Conservation (phyloP, 2,329 filamentous ascomycete species). For the Bretziella fagacearum region DNA sequence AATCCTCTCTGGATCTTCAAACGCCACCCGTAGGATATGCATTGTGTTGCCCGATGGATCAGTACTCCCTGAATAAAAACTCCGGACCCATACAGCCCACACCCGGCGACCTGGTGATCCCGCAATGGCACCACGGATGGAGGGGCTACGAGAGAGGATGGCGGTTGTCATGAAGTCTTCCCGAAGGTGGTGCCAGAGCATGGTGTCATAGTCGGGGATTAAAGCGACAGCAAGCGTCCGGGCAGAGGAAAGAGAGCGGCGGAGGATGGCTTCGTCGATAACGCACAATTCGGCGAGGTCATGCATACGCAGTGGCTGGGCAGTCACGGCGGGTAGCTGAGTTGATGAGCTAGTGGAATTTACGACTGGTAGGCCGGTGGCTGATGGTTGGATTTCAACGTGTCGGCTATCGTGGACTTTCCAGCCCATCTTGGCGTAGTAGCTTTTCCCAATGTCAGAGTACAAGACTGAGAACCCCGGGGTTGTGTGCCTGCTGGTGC, state of each 20-base stretch:
- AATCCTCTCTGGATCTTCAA: slow-evolving; percentile 37
- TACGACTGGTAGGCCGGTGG: slow-evolving; percentile 16
- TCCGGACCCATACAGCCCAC: slow-evolving; percentile 58
- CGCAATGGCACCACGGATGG: slow-evolving; percentile 54
- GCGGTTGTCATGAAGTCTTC: slow-evolving; percentile 60
- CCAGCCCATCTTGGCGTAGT: slow-evolving; percentile 69
- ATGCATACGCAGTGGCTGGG: slow-evolving; percentile 34
- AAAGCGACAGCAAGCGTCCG: slow-evolving; percentile 27
- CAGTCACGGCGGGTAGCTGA: slow-evolving; percentile 18
- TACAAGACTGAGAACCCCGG: slow-evolving; percentile 59
- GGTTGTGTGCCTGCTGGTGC: slow-evolving; percentile 20
- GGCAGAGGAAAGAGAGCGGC: slow-evolving; percentile 29
- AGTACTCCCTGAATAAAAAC: slow-evolving; percentile 38
- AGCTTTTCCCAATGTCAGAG: slow-evolving; percentile 71
- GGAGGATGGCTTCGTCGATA: slow-evolving; percentile 47
- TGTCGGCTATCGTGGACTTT: slow-evolving; percentile 56
- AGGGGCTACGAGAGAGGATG: slow-evolving; percentile 36
- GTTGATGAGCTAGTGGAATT: slow-evolving; percentile 13
- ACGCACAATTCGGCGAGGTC: slow-evolving; percentile 46
- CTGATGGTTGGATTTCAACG: slow-evolving; percentile 39
- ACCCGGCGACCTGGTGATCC: slow-evolving; percentile 31
- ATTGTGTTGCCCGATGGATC: slow-evolving; percentile 46
- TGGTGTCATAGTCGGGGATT: slow-evolving; percentile 45
- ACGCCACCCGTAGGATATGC: slow-evolving; percentile 49
- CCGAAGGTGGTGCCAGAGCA: slow-evolving; percentile 63